Base-by-base conservation (phyloP, 352 stramenopile species). In the Globisporangium uncinulatum region DNA sequence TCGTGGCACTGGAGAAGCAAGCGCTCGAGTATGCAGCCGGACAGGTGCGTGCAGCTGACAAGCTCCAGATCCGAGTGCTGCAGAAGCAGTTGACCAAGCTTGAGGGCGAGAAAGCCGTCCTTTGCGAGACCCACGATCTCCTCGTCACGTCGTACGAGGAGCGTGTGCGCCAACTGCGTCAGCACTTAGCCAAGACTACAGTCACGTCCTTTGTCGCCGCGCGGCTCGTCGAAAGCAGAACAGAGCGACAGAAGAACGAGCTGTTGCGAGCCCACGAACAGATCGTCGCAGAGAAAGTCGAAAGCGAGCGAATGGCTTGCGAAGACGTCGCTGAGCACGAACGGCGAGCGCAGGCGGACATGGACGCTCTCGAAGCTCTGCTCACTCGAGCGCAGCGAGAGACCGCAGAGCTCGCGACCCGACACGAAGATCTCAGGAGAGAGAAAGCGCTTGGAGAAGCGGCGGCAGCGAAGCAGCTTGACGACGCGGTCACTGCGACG, bases 161-260 rank as follows among this genome's bases (percentile, higher is more conserved):
- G 7, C 56, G 34, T 9, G 57, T 70, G 55, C 50, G 24, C n/a
- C 9, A 41, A 15, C 43, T 63, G 3, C 59, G 66, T 50, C 24
- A 72, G 13, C 45, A 60, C 19, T 47, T 58, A 20, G 66, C 73
- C 7, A 46, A 59, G 42, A 65, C 66, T 14, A 69, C 60, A 3
- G 76, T 83, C 42, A 73, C 75, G 43, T 49, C 61, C 44, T 81
- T 83, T 46, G 49, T 83, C 15, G 60, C 71, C 21, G 39, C 45
- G 20, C 55, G 56, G 0, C 39, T 61, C 6, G n/a, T 75, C 6
- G 37, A 43, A 14, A 46, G 43, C 36, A 60, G 66, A 57, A 45
- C 57, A 29, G 53, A 58, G 4, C 46, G 20, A 34, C 59, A 77
- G 31, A 46, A 50, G 37, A 32, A 37, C 20, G 51, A 32, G 11